Evolutionary conservation across 2,329 filamentous ascomycete species (phyloP).

Genomic region (Pyrenochaeta sp.): DNA sequence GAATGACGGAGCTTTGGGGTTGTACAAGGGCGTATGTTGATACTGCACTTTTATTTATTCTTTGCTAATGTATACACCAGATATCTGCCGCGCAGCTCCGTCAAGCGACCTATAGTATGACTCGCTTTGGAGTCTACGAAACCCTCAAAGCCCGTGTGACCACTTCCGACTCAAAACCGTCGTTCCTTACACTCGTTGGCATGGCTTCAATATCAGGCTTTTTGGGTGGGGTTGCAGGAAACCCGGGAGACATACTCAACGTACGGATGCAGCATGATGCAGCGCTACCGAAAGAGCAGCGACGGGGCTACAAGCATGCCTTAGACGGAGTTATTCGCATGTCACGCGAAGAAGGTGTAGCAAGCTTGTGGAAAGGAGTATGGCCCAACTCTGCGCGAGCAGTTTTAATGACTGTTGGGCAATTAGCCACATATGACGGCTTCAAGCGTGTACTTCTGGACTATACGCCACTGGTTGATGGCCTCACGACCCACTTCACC

Average conservation of each 20-base stretch:
- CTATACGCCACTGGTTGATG: slow-evolving; percentile 71
- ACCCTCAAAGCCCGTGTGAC: slow-evolving; percentile 80
- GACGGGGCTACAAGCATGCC: slow-evolving; percentile 89
- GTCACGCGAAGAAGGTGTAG: slow-evolving; percentile 81
- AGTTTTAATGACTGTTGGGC: slow-evolving; percentile 86
- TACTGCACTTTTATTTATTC: background rate
- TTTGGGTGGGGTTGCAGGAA: slow-evolving; percentile 87
- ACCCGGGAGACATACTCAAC: slow-evolving; percentile 95
- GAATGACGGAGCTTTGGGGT: slow-evolving; percentile 76
- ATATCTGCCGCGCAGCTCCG: slow-evolving; percentile 92
- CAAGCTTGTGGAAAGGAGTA: slow-evolving; percentile 82
- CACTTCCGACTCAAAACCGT: slow-evolving; percentile 62
- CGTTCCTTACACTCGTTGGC: slow-evolving; percentile 78
- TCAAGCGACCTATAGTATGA: slow-evolving; percentile 93
- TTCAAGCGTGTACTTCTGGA: slow-evolving; percentile 77
- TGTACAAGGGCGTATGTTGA: slow-evolving; percentile 79
- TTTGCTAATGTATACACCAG: slow-evolving; percentile 41
- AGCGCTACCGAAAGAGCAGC: slow-evolving; percentile 74
- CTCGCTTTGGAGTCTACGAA: slow-evolving; percentile 96
- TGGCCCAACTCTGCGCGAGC: slow-evolving; percentile 83
- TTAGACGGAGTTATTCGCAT: slow-evolving; percentile 87
- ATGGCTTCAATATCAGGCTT: slow-evolving; percentile 87
- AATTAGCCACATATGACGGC: slow-evolving; percentile 84
- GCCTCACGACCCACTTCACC: slow-evolving; percentile 78
- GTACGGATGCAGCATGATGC: slow-evolving; percentile 98